phyloP scores from a whole-genome alignment of 116 monocot genomes.

The Zostera marina region DNA sequence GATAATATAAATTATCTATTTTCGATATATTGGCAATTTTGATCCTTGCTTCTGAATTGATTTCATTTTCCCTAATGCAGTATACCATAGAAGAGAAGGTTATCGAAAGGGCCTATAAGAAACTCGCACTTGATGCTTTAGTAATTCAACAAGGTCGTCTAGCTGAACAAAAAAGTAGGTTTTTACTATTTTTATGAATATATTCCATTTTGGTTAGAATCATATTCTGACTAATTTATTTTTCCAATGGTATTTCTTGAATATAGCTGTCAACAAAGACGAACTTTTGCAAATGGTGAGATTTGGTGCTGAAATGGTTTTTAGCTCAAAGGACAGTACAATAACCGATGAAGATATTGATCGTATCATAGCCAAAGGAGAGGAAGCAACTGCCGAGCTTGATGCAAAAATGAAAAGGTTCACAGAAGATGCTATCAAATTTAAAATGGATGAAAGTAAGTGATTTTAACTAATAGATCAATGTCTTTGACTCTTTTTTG shows the following conservation, averaged over 20 bases:
- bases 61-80: slow-evolving; percentile 19
- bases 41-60: background rate
- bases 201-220: background rate
- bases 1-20: no score
- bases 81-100: slow-evolving; percentile 99
- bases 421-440: slow-evolving; percentile 99
- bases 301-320: slow-evolving; percentile 99
- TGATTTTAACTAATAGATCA: background rate
- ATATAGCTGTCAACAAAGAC: slow-evolving; percentile 95
- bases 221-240: background rate
- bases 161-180: slow-evolving; percentile 91
- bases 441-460: slow-evolving; percentile 99
- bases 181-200: background rate
- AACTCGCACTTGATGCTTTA: slow-evolving; percentile 96
- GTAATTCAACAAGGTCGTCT: slow-evolving; percentile 98
- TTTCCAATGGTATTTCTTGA: background rate
- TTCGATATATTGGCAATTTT: no score
- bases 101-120: slow-evolving; percentile 98
- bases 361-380: slow-evolving; percentile 97
- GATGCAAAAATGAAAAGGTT: slow-evolving; percentile 99
- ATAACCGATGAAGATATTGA: slow-evolving; percentile 99
- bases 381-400: slow-evolving; percentile 93
- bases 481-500: background rate
- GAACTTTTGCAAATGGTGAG: slow-evolving; percentile 98
- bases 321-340: slow-evolving; percentile 94